A percentile compares a stretch with the other conserved stretches of the same genome.
Evolutionary conservation across 2,329 filamentous ascomycete genomes (phyloP).

Genomic region (Dactylellina drechsleri): DNA sequence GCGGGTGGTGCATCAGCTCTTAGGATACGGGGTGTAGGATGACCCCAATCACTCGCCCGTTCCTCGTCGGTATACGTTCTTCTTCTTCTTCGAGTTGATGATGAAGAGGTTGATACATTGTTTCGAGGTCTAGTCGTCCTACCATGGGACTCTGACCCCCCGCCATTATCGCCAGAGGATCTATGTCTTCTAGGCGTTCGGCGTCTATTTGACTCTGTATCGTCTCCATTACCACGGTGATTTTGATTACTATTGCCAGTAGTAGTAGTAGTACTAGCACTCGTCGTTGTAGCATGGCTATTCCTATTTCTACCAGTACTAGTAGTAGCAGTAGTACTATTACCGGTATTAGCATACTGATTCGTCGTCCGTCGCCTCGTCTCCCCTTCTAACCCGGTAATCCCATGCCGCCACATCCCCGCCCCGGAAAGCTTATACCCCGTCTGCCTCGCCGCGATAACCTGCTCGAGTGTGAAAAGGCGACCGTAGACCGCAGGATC

Average conservation of each 20-base stretch:
- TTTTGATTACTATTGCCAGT: not conserved
- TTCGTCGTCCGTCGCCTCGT: not conserved
- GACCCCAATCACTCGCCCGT: not conserved
- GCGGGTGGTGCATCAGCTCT: not conserved
- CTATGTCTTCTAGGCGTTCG: too few relatives aligned
- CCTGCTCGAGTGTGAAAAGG: slow-evolving; percentile 1
- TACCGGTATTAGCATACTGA: not conserved
- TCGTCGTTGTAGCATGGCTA: too few relatives aligned
- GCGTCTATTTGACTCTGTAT: too few relatives aligned
- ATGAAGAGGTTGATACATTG: too few relatives aligned
- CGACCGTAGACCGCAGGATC: slow-evolving; percentile 14
- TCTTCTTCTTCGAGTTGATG: too few relatives aligned
- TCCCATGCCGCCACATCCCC: not conserved
- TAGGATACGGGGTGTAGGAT: slow-evolving; percentile 8
- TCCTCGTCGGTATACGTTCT: not conserved
- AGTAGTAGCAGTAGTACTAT: too few relatives aligned
- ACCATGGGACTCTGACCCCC: too few relatives aligned
- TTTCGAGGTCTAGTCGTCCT: too few relatives aligned
- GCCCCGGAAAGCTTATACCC: not conserved
- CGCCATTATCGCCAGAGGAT: too few relatives aligned
- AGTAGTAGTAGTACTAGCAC: too few relatives aligned
- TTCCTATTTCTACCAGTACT: not conserved
- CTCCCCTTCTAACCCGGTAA: too few relatives aligned
- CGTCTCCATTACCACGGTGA: not conserved
- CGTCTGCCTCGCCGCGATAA: not conserved